Base-by-base conservation (phyloP, 768 basidiomycete species). In the Suillus decipiens region DNA sequence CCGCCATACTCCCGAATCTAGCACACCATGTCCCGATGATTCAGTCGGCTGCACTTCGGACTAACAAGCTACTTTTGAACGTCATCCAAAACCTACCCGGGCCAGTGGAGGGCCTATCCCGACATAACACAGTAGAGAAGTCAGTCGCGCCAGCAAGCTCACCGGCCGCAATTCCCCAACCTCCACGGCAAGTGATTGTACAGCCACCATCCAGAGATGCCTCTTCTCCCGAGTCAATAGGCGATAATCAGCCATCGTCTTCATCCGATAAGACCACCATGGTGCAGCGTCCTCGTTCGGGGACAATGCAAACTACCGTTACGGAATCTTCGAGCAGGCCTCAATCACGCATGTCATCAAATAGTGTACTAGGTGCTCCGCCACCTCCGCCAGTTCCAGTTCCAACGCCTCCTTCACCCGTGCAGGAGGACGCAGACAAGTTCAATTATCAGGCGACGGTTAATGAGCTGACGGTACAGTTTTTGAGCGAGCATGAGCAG, bases 381-480 rank as follows among this genome's bases (percentile, higher is more conserved):
- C 76, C 69, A 63, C 72, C 77, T 36, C 75, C 73, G 61, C 64
- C 74, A 14, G 66, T 74, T 50, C 70, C 71, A 19, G 71, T 73
- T 28, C 72, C 76, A 19, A 64, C 57, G 5, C 43, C 73, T 45
- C 72, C 76, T n/a, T 71, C 71, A 1, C 71, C 74, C 7, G 70
- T 71, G 1, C 67, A 68, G 24, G 82, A 83, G 68, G 89, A 88
- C 45, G 75, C 77, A 19, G 95, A 96, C 72, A 82, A 84, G 2
- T 94, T 99, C 69, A 94, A 97, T 72, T 97, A 97, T 69, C 90
- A 93, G 67, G 85, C 88, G 22, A 98, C 95, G 0, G 96, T 99
- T 59, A 93, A 92, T 70, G 93, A 92, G 57, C 76, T 99, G 66
- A 97, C 95, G 5, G 80, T 97, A 57, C 95, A 97, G 68, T 96